Evolutionary conservation across 768 basidiomycete species (phyloP), one percentile per base, ranked within the genome.

Genomic region (Rhodotorula graminis): DNA sequence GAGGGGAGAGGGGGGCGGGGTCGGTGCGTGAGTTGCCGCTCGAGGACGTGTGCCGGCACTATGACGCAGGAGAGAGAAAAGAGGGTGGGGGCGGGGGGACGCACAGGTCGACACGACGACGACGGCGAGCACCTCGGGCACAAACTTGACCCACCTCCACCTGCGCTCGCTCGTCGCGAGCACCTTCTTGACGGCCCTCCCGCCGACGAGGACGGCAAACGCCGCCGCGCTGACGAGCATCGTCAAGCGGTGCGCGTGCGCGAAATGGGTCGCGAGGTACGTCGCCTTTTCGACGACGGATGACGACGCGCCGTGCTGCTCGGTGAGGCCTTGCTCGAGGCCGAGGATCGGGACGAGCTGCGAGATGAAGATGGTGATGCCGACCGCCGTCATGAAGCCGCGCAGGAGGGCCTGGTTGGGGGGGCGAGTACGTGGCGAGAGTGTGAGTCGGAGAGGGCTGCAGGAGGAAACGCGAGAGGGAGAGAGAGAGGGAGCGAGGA

Each of bases 61-160:
- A n/a, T n/a, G 44, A 46, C 37, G 27, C 19, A 33, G 40, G 29
- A 52, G 21, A n/a, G 19, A n/a, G n/a, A n/a, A n/a, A n/a, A n/a
- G n/a, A n/a, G n/a, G n/a, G n/a, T n/a, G n/a, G n/a, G n/a, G n/a
- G n/a, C n/a, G n/a, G n/a, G n/a, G 29, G 2, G 40, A 82, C 88
- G 77, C 79, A 95, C 93, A 76, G 5, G 93, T 98, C 0, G 92
- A 90, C 4, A 86, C 80, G 6, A 92, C 86, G 5, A 97, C 94
- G 33, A 92, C 88, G 14, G 97, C 79, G 47, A 99, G 84, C 23
- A 99, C 93, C 81, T 98, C 94, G 0, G 94, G 95, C 15, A 98
- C 77, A 25, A 88, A 89, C 76, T 89, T 88, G 59, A 95, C 87
- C 83, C 80, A 81, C 76, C 84, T 85, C 82, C 87, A 89, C 3